Evolutionary conservation across 2,329 filamentous ascomycete genomes (phyloP), one percentile per base, ranked within the genome.

Genomic region (Fusarium temperatum): DNA sequence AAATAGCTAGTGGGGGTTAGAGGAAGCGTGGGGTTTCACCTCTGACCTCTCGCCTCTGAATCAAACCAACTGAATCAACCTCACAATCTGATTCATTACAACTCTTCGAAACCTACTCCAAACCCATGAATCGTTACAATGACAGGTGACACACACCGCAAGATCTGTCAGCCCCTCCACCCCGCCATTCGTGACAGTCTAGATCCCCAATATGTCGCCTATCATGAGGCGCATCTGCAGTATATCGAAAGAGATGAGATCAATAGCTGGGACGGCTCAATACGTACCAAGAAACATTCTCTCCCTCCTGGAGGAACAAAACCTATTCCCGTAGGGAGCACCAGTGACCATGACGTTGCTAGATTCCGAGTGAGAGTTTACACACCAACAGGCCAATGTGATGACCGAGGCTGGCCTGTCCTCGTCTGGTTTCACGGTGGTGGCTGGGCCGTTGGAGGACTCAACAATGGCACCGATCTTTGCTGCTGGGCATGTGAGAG

Each of bases 381-480:
- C 57, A 77, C 72, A 6, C 83, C 82, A 6, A 71, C 67, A 4
- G 74, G 75, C 6, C 48, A 74, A 5, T 55, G 66, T 26, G 78
- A 79, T 12, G 60, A 61, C 1, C 64, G 65, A 11, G 82, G 80
- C 6, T 83, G 82, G 82, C 82, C 83, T 6, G 75, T 78, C 10
- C 76, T 84, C n/a, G 60, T 84, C 14, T 84, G 82, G 83, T 81
- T 80, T 30, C 83, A 84, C 50, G 83, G 83, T 28, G 83, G 83
- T 10, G 83, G 82, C 6, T 84, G 82, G 82, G 82, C 80, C 9
- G 77, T 82, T 58, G 83, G 83, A 2, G 79, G 79, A 7, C 56
- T 83, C 11, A 76, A 77, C 12, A 82, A 77, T 58, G 81, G 82
- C 14, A 80, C 79, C 15, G 81, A 80, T 39, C 79, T 83, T 42